phyloP scores from a whole-genome alignment of 805 yeast genomes.

The Metschnikowia noctiluminum region DNA sequence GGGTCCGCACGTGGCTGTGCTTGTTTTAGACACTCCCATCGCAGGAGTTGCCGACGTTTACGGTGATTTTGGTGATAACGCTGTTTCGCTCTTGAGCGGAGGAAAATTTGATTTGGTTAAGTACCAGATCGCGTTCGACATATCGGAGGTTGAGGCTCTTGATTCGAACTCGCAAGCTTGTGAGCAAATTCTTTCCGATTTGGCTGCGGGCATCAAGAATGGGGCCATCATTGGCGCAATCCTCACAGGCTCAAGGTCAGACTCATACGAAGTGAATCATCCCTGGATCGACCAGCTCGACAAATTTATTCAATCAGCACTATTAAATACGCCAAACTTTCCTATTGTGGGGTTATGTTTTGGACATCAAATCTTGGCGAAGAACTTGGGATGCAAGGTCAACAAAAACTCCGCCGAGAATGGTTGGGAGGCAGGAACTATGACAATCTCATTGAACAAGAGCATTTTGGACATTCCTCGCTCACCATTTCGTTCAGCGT shows the following conservation, averaged over 20 bases:
- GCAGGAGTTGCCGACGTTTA: slow-evolving; percentile 25
- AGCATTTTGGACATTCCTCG: slow-evolving; percentile 28
- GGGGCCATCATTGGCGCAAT: slow-evolving; percentile 39
- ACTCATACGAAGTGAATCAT: slow-evolving; percentile 38
- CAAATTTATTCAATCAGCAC: slow-evolving; percentile 26
- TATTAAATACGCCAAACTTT: slow-evolving; percentile 23
- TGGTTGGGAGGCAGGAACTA: slow-evolving; percentile 76
- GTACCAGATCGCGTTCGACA: slow-evolving; percentile 35
- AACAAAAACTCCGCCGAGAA: slow-evolving; percentile 43
- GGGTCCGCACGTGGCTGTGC: slow-evolving; percentile 35
- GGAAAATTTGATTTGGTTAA: slow-evolving; percentile 24
- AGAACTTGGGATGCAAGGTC: slow-evolving; percentile 61
- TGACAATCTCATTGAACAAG: slow-evolving; percentile 45
- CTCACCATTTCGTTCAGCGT: slow-evolving; percentile 23
- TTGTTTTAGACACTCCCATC: slow-evolving; percentile 40
- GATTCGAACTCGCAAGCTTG: neutral
- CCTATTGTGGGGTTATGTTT: slow-evolving; percentile 75
- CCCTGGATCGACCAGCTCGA: slow-evolving; percentile 43
- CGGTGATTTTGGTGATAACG: slow-evolving; percentile 56
- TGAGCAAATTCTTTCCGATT: slow-evolving; percentile 14
- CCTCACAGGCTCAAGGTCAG: slow-evolving; percentile 52
- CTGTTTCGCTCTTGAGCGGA: slow-evolving; percentile 27
- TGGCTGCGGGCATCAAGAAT: slow-evolving; percentile 24
- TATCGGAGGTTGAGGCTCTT: slow-evolving; percentile 10
- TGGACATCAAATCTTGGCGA: slow-evolving; percentile 79